phyloP scores from a whole-genome alignment of 202 grass and related monocot genomes.

The Hordeum pubiflorum region DNA sequence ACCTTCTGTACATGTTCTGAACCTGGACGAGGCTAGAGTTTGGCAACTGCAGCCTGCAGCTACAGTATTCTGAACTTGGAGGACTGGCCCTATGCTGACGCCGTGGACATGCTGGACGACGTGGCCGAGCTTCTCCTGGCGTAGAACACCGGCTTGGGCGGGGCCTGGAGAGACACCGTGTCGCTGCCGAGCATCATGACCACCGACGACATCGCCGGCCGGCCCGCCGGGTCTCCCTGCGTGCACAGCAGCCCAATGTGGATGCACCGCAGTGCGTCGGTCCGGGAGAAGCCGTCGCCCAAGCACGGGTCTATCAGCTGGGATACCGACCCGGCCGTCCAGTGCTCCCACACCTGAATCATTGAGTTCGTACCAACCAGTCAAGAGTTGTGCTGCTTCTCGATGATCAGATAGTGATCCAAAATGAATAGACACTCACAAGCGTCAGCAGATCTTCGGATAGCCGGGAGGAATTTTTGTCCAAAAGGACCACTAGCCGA shows the following conservation, averaged over 20 bases:
- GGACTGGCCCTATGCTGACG: neutral
- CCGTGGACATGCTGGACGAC: neutral
- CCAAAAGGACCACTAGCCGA: too few species aligned
- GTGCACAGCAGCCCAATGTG: constrained; percentile 44
- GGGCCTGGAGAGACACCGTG: constrained; percentile 30
- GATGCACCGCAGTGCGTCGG: constrained; percentile 35
- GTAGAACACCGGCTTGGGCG: constrained; percentile 41
- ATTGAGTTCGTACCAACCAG: neutral
- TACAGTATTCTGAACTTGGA: neutral
- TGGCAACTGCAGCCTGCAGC: neutral
- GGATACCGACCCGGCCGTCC: constrained; percentile 21
- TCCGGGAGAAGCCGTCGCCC: neutral
- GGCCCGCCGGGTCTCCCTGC: constrained; percentile 33
- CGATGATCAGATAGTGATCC: neutral
- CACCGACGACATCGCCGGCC: constrained; percentile 41
- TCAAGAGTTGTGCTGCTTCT: neutral
- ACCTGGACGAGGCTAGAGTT: neutral
- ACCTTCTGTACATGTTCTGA: neutral
- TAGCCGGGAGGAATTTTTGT: neutral
- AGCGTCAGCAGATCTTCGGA: constrained; percentile 27
- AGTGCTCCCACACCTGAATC: constrained; percentile 37
- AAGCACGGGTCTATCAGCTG: constrained; percentile 31
- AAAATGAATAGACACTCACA: constrained; percentile 25
- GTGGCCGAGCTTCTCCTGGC: neutral
- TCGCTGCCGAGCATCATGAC: constrained; percentile 41